Evolutionary conservation across 106 monocot genomes (phyloP).

Genomic region (Acorus gramineus): DNA sequence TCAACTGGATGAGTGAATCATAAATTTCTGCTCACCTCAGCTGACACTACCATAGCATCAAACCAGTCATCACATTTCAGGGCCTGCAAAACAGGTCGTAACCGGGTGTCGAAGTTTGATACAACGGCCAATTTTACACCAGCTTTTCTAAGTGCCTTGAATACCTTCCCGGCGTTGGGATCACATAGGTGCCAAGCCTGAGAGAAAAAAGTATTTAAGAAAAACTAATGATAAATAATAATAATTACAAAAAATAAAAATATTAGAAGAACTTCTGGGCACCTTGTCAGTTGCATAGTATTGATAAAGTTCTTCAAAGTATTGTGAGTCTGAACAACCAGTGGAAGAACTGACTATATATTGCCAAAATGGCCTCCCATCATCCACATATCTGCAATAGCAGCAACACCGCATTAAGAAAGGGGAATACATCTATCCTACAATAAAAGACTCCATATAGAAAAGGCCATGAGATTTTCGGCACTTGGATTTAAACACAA

Average conservation of each 20-base stretch:
- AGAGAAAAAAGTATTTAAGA: not conserved
- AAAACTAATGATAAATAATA: too few species aligned
- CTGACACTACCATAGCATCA: constrained; percentile 90
- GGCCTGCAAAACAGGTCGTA: constrained; percentile 76
- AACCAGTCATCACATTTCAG: constrained; percentile 97
- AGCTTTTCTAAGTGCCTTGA: constrained; percentile 64
- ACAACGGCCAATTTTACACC: constrained; percentile 86
- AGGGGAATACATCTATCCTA: not conserved
- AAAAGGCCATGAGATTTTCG: too few species aligned
- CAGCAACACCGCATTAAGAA: not conserved
- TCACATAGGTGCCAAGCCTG: constrained; percentile 95
- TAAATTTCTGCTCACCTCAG: constrained; percentile 44
- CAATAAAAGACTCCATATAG: too few species aligned
- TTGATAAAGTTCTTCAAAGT: constrained; percentile 96
- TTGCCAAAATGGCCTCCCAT: constrained; percentile 97
- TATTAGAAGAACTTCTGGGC: not conserved
- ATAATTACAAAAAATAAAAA: too few species aligned
- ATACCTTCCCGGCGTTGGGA: constrained; percentile 83
- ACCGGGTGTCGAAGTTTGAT: constrained; percentile 90
- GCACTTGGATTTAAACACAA: too few species aligned
- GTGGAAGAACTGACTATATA: constrained; percentile 89
- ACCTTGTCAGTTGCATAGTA: constrained; percentile 95
- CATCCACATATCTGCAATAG: constrained; percentile 79
- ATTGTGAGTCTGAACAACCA: constrained; percentile 79
- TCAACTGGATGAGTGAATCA: not conserved